A percentile compares a stretch with the other conserved stretches of the same genome.
Evolutionary conservation across 192 early-diverging fungal genomes (phyloP).

Genomic region (Geranomyces michiganensis): DNA sequence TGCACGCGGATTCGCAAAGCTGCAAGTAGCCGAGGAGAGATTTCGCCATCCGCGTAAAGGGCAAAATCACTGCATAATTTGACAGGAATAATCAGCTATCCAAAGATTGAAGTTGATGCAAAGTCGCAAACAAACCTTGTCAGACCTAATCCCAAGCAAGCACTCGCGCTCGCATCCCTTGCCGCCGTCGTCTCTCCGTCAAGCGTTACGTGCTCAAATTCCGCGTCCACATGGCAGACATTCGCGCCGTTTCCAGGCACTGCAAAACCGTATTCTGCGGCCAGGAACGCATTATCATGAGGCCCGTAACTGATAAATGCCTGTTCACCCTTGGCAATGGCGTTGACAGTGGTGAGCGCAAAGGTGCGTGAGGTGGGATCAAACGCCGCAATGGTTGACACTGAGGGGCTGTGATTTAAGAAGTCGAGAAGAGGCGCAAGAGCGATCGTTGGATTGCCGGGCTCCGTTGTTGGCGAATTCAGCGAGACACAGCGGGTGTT

Average conservation of each 20-base stretch:
- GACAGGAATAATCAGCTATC: background rate
- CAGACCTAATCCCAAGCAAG: background rate
- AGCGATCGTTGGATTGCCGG: background rate
- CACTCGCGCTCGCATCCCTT: background rate
- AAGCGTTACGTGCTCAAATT: background rate
- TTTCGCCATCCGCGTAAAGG: background rate
- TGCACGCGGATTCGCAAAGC: slow-evolving; percentile 1
- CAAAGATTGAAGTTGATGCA: background rate
- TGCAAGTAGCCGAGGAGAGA: background rate
- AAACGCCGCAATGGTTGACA: background rate
- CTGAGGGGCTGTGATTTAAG: background rate
- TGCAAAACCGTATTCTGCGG: slow-evolving; percentile 10
- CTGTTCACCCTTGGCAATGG: background rate
- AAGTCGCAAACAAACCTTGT: background rate
- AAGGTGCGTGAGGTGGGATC: background rate
- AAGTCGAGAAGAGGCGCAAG: slow-evolving; percentile 11
- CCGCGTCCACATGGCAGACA: background rate
- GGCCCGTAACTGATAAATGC: slow-evolving; percentile 1
- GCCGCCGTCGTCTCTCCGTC: background rate
- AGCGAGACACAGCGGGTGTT: slow-evolving; percentile 24
- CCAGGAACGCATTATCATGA: slow-evolving; percentile 2
- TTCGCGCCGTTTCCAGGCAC: background rate
- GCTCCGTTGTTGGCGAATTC: background rate
- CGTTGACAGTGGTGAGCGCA: background rate
- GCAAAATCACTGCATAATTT: background rate